phyloP scores from a whole-genome alignment of 2,329 filamentous ascomycete species.

The Tolypocladium capitatum region DNA sequence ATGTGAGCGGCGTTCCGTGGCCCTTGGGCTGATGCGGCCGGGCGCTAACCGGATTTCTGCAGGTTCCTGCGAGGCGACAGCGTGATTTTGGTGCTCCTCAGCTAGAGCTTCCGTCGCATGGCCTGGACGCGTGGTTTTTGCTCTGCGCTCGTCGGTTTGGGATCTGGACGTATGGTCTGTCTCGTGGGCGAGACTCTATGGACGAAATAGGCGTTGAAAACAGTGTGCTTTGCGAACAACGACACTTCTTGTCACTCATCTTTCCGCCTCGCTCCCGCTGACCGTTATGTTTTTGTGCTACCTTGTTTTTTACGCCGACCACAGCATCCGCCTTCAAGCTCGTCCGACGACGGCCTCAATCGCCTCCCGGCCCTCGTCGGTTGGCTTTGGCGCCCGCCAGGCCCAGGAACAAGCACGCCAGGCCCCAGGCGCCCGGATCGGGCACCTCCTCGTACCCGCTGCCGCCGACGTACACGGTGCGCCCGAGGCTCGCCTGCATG shows the following conservation, averaged over 20 bases:
- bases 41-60: conserved; percentile 1
- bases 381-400: conserved; percentile 39
- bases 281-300: neutral
- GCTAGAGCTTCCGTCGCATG: conserved; percentile 27
- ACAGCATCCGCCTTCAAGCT: conserved; percentile 1
- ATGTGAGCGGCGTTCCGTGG: conserved; percentile 46
- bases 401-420: conserved; percentile 72
- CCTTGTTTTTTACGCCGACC: neutral
- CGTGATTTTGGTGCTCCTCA: conserved; percentile 75
- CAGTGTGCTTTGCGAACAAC: conserved; percentile 6
- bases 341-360: neutral
- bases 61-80: conserved; percentile 81
- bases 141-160: conserved; percentile 8
- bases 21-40: neutral
- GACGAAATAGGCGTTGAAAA: conserved; percentile 27
- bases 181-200: conserved; percentile 16
- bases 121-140: neutral
- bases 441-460: conserved; percentile 34
- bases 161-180: conserved; percentile 7
- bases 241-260: conserved; percentile 3
- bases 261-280: conserved; percentile 1
- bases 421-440: conserved; percentile 55
- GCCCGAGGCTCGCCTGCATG: conserved; percentile 79
- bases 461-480: conserved; percentile 31
- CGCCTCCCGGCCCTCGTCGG: neutral